Conservation (phyloP, 257 asterid genomes). For the Ballota nigra region DNA sequence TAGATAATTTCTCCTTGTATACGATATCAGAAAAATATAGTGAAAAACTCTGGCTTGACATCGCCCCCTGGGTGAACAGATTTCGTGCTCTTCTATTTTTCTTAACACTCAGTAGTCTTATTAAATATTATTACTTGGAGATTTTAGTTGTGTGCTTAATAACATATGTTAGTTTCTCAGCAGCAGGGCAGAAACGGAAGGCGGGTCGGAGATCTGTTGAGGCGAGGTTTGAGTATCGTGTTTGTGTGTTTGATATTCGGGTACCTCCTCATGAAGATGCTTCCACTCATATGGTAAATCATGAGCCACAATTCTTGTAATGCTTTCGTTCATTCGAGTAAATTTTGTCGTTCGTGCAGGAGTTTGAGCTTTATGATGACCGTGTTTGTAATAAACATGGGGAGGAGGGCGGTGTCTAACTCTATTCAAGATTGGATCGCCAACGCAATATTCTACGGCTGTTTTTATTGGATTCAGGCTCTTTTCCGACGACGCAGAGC, state of each 20-base stretch:
- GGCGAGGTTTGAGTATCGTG: not conserved
- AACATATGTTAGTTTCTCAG: not conserved
- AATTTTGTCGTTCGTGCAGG: constrained; percentile 4
- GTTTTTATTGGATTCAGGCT: constrained; percentile 5
- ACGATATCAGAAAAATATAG: too few species aligned
- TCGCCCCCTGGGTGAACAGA: too few species aligned
- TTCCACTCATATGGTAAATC: constrained; percentile 31
- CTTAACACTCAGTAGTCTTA: too few species aligned
- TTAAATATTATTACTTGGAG: too few species aligned
- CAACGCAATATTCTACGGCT: not conserved
- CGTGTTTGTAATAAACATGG: constrained; percentile 7
- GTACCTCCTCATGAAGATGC: constrained; percentile 18
- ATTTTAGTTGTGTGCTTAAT: not conserved
- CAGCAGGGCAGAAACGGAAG: constrained; percentile 2
- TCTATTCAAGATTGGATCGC: constrained; percentile 29
- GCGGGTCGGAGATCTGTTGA: not conserved
- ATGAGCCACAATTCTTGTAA: too few species aligned
- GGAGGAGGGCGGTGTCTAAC: constrained; percentile 18
- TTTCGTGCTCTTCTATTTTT: too few species aligned
- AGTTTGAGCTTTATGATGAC: constrained; percentile 8
- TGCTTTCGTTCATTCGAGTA: not conserved
- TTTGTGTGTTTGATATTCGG: constrained; percentile 9
- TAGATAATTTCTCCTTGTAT: too few species aligned
- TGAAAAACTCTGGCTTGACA: too few species aligned
- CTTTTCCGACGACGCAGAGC: constrained; percentile 5